A percentile compares a stretch with the other conserved stretches of the same genome.
phyloP scores from a whole-genome alignment of 495 filamentous ascomycete genomes.

The Geopyxis carbonaria region DNA sequence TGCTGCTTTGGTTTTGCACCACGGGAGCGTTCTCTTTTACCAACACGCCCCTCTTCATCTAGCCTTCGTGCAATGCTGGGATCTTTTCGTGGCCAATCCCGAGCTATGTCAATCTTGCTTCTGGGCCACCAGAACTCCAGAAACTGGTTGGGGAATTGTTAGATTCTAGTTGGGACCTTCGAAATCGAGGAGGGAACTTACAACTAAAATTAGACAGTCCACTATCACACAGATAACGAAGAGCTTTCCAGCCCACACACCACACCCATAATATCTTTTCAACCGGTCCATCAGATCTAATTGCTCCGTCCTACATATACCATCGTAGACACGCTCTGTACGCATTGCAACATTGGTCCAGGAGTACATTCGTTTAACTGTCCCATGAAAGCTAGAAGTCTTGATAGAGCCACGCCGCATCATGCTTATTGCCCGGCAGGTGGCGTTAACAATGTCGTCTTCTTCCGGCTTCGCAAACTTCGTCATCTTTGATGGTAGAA shows the following conservation, averaged over 20 bases:
- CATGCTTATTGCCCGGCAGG: slow-evolving; percentile 60
- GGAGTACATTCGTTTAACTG: slow-evolving; percentile 94
- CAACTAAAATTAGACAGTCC: slow-evolving; percentile 78
- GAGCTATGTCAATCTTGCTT: slow-evolving; percentile 67
- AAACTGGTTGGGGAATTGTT: too few species aligned
- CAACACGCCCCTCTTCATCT: too few species aligned
- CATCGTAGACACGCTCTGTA: slow-evolving; percentile 87
- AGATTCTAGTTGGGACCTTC: neutral
- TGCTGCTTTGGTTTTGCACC: too few species aligned
- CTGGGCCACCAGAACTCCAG: slow-evolving; percentile 75
- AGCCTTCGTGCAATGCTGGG: too few species aligned
- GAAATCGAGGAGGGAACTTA: too few species aligned
- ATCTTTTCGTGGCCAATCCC: slow-evolving; percentile 77
- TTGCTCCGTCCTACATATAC: slow-evolving; percentile 39
- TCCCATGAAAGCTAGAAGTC: slow-evolving; percentile 86
- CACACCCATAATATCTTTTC: slow-evolving; percentile 96
- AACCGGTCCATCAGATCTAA: slow-evolving; percentile 73
- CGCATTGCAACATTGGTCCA: slow-evolving; percentile 90
- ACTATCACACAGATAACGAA: slow-evolving; percentile 91
- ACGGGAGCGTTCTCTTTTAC: too few species aligned
- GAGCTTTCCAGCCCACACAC: slow-evolving; percentile 96
- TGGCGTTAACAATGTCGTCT: slow-evolving; percentile 71
- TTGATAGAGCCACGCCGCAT: slow-evolving; percentile 69
- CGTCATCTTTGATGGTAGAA: slow-evolving; percentile 85
- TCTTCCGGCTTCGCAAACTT: slow-evolving; percentile 85